Conservation (phyloP, 257 asterid species). For the Misopates orontium region DNA sequence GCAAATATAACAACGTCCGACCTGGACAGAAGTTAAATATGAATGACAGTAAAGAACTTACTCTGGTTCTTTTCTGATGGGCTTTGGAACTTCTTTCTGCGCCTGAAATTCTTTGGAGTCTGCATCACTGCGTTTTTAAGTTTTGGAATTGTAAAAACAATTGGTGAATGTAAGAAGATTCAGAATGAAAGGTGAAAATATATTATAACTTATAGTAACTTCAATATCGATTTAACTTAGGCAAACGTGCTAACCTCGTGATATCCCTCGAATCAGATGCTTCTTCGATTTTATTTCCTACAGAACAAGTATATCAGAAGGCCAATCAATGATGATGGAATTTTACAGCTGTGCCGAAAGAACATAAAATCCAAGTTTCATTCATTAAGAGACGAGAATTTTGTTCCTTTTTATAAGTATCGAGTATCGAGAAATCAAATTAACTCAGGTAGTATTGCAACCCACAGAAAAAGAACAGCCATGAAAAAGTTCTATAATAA, state of each 20-base stretch:
- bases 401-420: no score
- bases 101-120: conserved; percentile 31
- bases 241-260: conserved; percentile 39
- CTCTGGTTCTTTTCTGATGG: conserved; percentile 38
- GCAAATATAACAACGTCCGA: background rate
- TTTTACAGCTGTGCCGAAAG: no score
- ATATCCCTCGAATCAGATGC: conserved; percentile 36
- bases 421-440: background rate
- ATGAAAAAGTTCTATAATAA: background rate
- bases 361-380: no score
- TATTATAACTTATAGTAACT: background rate
- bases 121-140: conserved; percentile 32
- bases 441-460: background rate
- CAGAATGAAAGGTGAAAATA: background rate
- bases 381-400: no score
- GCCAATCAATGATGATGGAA: conserved; percentile 8
- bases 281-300: conserved; percentile 48
- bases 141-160: conserved; percentile 17
- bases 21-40: background rate
- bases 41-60: conserved; percentile 30
- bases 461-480: background rate
- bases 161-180: background rate
- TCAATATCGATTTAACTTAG: background rate
- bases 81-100: conserved; percentile 34
- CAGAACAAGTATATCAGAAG: conserved; percentile 21